Evolutionary conservation across 192 early-diverging fungal genomes (phyloP).

Genomic region (Geosiphon pyriformis): DNA sequence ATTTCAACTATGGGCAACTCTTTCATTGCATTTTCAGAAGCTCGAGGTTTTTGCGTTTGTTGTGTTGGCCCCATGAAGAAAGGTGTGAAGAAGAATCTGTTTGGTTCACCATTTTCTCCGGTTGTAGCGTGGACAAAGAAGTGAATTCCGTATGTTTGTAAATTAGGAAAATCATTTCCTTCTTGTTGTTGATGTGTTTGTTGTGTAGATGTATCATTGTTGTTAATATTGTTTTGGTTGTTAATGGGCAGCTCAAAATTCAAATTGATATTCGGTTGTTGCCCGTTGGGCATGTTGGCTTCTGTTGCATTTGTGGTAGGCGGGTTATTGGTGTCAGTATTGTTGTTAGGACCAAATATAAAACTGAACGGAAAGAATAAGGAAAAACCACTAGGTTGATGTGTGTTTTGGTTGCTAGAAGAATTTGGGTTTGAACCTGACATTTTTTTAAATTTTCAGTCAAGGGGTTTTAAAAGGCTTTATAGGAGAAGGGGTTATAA

Average conservation of each 20-base stretch:
- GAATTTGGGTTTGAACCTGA: too few species aligned
- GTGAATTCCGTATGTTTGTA: background rate
- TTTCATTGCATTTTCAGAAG: conserved; percentile 15
- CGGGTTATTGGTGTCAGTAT: background rate
- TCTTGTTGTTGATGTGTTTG: background rate
- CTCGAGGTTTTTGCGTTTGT: background rate
- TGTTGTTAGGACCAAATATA: background rate
- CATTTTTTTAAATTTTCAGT: too few species aligned
- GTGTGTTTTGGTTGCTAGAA: too few species aligned
- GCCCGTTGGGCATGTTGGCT: too few species aligned
- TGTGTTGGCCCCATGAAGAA: background rate
- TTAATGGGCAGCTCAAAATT: too few species aligned
- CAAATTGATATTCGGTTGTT: too few species aligned
- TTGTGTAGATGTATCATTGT: background rate
- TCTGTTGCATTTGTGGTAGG: too few species aligned
- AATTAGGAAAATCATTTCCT: background rate
- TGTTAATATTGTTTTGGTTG: background rate
- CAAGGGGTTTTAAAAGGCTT: too few species aligned
- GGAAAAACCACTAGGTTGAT: background rate
- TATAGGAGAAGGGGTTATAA: too few species aligned
- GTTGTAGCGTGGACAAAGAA: background rate
- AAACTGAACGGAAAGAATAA: background rate
- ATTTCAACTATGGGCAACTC: conserved; percentile 19
- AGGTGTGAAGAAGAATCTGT: conserved; percentile 6
- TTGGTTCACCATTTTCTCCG: background rate